Evolutionary conservation across 2,329 filamentous ascomycete genomes (phyloP), one percentile per base, ranked within the genome.

Genomic region (Fusarium odoratissimum): DNA sequence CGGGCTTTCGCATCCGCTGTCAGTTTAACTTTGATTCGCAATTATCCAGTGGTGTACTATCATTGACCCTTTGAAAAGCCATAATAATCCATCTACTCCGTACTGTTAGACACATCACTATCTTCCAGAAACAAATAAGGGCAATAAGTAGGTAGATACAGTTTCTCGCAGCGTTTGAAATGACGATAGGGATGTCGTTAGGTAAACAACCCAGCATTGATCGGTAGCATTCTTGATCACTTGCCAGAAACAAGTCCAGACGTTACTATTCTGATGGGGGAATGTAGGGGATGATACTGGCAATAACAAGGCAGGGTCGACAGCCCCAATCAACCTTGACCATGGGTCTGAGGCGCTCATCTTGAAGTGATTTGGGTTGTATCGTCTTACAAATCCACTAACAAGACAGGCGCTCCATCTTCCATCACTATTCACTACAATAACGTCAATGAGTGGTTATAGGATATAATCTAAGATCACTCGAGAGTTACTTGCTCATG

Each of bases 171-270:
- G 14, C 40, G 8, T 41, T 41, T 41, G 21, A 40, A 41, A 41
- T 13, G 7, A 23, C 12, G n/a, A 41, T 14, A 41, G n/a, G 40
- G 40, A 41, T n/a, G 21, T 41, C 14, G n/a, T 41, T 37, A 19
- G 9, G 35, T 37, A 37, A 37, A 37, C 35, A 37, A 19, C 35
- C 16, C 35, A 37, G 35, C 17, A 37, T 37, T 19, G 35, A 37
- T 19, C 10, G 35, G 35, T 37, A 19, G 63, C 65, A 31, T 10
- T 12, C 16, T 30, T 21, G 12, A 44, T 61, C 21, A 13, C 28
- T 41, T 38, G 41, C 45, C 52, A 64, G 59, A 54, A 68, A 69
- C 54, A 49, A 56, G 54, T 51, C 30, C 45, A 37, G 55, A 55
- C 21, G 67, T 67, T 57, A 63, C 58, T 52, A 41, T 44, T 41